Conservation (phyloP, 148 eudicot genomes). For the Fagopyrum esculentum region DNA sequence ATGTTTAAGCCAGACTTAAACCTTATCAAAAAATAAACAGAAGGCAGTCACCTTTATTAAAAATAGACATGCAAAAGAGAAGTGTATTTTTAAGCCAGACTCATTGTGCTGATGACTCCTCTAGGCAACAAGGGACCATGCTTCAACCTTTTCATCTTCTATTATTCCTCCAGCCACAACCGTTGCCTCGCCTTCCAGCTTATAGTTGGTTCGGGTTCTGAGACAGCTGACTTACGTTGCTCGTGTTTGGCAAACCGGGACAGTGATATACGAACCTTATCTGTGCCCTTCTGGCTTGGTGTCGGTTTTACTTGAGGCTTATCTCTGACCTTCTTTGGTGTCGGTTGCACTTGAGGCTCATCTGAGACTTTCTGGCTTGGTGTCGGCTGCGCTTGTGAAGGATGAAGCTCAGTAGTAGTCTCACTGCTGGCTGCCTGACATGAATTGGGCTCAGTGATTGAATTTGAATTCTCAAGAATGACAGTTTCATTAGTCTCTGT, state of each 20-base stretch:
- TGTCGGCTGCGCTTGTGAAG: background rate
- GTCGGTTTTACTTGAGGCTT: background rate
- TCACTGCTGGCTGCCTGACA: background rate
- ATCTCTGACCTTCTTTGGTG: background rate
- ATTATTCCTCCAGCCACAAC: background rate
- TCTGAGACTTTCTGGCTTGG: background rate
- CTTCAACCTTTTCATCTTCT: background rate
- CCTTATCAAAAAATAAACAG: background rate
- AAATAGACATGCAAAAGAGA: background rate
- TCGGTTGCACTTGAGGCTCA: background rate
- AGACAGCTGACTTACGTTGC: background rate
- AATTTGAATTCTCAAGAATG: background rate
- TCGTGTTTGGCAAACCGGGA: background rate
- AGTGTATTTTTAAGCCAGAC: background rate
- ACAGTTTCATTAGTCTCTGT: background rate
- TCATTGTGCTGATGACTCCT: background rate
- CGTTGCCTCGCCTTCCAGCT: conserved; percentile 9
- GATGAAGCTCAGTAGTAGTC: background rate
- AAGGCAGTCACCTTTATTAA: background rate
- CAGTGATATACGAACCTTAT: background rate
- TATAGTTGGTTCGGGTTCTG: background rate
- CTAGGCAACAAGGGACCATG: background rate
- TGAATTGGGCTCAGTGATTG: background rate
- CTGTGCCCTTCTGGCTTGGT: background rate
- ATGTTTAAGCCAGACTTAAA: background rate